phyloP scores from a whole-genome alignment of 1,284 basidiomycete genomes.

The Rhizoctonia solani region DNA sequence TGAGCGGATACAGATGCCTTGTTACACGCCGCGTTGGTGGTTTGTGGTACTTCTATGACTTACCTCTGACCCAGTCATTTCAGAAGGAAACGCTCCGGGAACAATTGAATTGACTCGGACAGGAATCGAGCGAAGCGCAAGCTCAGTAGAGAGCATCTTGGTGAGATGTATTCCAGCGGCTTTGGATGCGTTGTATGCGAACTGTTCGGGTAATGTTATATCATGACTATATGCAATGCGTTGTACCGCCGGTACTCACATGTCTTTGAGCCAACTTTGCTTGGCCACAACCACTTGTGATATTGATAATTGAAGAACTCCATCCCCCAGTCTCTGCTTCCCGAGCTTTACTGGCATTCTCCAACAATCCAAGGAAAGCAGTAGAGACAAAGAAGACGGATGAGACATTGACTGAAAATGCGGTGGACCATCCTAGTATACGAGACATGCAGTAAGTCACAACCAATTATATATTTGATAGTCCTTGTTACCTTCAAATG shows the following conservation, averaged over 20 bases:
- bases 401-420: slow-evolving; percentile 59
- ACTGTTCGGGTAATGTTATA: slow-evolving; percentile 51
- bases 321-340: slow-evolving; percentile 47
- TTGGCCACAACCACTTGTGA: slow-evolving; percentile 72
- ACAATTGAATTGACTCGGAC: slow-evolving; percentile 59
- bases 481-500: slow-evolving; percentile 49
- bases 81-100: slow-evolving; percentile 57
- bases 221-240: too few relatives aligned
- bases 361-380: slow-evolving; percentile 74
- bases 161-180: slow-evolving; percentile 74
- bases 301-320: slow-evolving; percentile 71
- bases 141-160: slow-evolving; percentile 72
- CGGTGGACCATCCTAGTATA: slow-evolving; percentile 29
- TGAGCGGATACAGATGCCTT: neutral
- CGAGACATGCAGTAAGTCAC: neutral
- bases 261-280: slow-evolving; percentile 72
- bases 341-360: slow-evolving; percentile 57
- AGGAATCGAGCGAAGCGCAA: slow-evolving; percentile 65
- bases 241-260: too few relatives aligned
- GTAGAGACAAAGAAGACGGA: slow-evolving; percentile 74
- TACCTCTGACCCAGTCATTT: slow-evolving; percentile 64
- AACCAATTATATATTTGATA: neutral
- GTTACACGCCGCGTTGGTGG: neutral
- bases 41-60: neutral
- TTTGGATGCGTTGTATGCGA: slow-evolving; percentile 78